A percentile compares a stretch with the other conserved stretches of the same genome.
Evolutionary conservation across 2,329 filamentous ascomycete species (phyloP).

Genomic region (Aspergillus bombycis): DNA sequence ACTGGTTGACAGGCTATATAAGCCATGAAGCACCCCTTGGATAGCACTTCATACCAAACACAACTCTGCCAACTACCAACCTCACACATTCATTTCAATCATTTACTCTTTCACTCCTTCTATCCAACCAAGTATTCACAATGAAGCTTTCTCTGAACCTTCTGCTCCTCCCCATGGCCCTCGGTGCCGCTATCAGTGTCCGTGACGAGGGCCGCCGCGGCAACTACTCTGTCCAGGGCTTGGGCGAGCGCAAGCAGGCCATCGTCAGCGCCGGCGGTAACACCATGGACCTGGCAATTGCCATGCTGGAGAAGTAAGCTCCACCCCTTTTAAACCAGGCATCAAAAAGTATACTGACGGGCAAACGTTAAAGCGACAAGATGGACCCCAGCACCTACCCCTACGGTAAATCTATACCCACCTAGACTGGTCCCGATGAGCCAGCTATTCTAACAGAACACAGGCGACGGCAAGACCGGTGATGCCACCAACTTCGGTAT

Average conservation of each 20-base stretch:
- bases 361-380: neutral
- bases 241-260: slow-evolving; percentile 22
- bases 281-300: slow-evolving; percentile 24
- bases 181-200: slow-evolving; percentile 4
- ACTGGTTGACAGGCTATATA: neutral
- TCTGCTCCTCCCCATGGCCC: slow-evolving; percentile 16
- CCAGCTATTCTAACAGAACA: neutral
- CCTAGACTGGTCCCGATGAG: neutral
- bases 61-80: slow-evolving; percentile 4
- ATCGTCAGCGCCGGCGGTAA: slow-evolving; percentile 21
- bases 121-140: neutral
- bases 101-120: neutral
- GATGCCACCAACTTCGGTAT: slow-evolving; percentile 35
- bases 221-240: slow-evolving; percentile 13
- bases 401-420: slow-evolving; percentile 17
- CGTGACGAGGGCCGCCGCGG: slow-evolving; percentile 16
- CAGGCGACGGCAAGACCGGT: slow-evolving; percentile 30
- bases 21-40: neutral
- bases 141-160: slow-evolving; percentile 5
- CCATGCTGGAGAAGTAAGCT: slow-evolving; percentile 24
- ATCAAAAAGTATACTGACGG: neutral
- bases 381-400: slow-evolving; percentile 22
- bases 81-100: neutral
- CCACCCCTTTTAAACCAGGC: no score
- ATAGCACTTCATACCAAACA: neutral